Evolutionary conservation across 768 basidiomycete species (phyloP).

Genomic region (Pseudohyphozyma bogoriensis): DNA sequence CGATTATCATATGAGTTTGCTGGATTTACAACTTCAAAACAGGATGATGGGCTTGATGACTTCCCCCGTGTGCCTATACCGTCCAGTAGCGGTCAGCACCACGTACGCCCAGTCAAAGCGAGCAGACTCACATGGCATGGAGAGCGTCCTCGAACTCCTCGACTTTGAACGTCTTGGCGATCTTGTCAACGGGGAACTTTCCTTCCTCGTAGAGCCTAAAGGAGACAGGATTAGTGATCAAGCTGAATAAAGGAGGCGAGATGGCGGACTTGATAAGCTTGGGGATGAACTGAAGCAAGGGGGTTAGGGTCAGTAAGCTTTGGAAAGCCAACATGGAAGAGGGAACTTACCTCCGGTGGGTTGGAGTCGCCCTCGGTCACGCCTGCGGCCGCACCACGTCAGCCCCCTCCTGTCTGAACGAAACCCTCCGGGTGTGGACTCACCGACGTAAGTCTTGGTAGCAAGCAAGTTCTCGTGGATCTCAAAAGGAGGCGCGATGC

Average conservation of each 20-base stretch:
- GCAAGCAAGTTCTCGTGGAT: conserved; percentile 21
- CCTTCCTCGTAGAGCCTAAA: conserved; percentile 27
- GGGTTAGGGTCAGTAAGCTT: not conserved
- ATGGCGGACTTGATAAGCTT: conserved; percentile 12
- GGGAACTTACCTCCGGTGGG: conserved; percentile 5
- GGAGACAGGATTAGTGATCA: not conserved
- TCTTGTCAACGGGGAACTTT: conserved; percentile 33
- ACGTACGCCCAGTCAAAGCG: not conserved
- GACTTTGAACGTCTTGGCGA: conserved; percentile 29
- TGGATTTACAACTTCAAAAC: too few relatives aligned
- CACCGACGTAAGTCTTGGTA: conserved; percentile 2
- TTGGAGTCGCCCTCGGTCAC: conserved; percentile 28
- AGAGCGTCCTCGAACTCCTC: conserved; percentile 31
- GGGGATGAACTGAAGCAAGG: conserved; percentile 21
- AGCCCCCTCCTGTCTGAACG: too few relatives aligned
- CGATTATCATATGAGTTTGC: too few relatives aligned
- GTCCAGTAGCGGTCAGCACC: not conserved
- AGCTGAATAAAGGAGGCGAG: not conserved
- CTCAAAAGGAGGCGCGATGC: not conserved
- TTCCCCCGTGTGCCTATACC: not conserved
- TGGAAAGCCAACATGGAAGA: not conserved
- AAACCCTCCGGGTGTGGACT: too few relatives aligned
- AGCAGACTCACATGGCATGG: conserved; percentile 17
- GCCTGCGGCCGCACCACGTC: conserved; percentile 4
- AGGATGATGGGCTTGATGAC: not conserved